Conservation (phyloP, 2,329 filamentous ascomycete genomes). For the Alternaria alternata region DNA sequence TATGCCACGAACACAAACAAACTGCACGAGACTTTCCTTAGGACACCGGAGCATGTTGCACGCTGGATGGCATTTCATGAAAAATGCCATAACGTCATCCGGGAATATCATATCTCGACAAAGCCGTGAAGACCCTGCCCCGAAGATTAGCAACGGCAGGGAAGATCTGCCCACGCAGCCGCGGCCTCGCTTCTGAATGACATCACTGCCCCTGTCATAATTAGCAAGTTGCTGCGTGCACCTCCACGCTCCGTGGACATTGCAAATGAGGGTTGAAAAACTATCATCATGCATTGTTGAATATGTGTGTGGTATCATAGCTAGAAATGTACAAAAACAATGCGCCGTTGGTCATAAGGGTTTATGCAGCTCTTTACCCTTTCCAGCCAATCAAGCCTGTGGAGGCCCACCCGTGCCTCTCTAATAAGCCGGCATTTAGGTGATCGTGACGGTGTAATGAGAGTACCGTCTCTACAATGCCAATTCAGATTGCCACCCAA, state of each 20-base stretch:
- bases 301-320: slow-evolving; percentile 44
- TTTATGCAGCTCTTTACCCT: neutral
- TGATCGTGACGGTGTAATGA: slow-evolving; percentile 14
- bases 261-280: neutral
- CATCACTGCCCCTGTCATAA: slow-evolving; percentile 28
- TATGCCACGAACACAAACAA: neutral
- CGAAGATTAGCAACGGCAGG: neutral
- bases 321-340: slow-evolving; percentile 19
- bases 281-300: slow-evolving; percentile 22
- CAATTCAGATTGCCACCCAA: slow-evolving; percentile 13
- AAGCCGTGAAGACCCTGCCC: slow-evolving; percentile 15
- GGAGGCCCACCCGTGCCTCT: slow-evolving; percentile 30
- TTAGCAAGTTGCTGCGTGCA: neutral
- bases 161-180: slow-evolving; percentile 19
- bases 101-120: neutral
- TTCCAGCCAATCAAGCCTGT: slow-evolving; percentile 25
- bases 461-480: slow-evolving; percentile 11
- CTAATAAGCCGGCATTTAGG: slow-evolving; percentile 12
- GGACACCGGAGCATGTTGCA: neutral
- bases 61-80: neutral
- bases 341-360: slow-evolving; percentile 12
- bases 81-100: slow-evolving; percentile 2
- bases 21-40: neutral
- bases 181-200: slow-evolving; percentile 23
- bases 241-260: neutral